Base-by-base conservation (phyloP, 306 rosid species). In the Cyamopsis tetragonoloba region DNA sequence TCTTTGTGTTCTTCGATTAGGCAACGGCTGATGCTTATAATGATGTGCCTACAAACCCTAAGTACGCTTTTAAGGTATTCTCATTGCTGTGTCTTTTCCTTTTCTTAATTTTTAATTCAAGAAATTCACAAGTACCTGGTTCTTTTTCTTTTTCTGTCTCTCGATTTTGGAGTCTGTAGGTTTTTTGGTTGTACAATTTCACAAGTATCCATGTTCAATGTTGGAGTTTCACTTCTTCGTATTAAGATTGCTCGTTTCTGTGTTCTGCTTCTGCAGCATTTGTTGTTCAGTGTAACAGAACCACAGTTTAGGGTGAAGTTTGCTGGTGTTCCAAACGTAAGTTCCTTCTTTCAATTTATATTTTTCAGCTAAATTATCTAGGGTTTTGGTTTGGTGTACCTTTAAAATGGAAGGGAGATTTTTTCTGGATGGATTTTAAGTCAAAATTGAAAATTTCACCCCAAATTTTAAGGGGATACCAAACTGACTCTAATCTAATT, bases 261-360 rank as follows among this genome's bases (percentile, higher is more conserved):
- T 75, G 62, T 71, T 12, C n/a, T n/a, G n/a, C n/a, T 76, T 61
- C 55, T 79, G 79, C 95, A 95, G 99, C 95, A 90, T 84, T 85
- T 95, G 79, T 80, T 95, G 75, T 90, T 88, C 75, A 95, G 96
- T 53, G 96, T 95, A 1, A 88, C 91, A 2, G 96, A 95, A 48
- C 88, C 91, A 6, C 96, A 83, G 67, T 88, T 54, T 53, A 90
- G 84, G 75, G 85, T 57, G 85, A 95, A 90, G 81, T 95, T 96
- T 35, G 86, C 96, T 66, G 99, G 95, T 59, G 91, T 90, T 68
- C 90, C 96, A 22, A 96, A 95, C 56, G 99, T 95, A 82, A 90
- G 99, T 83, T 70, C 72, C 0, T 72, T 50, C 50, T 75, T 68
- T 48, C 53, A 20, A 44, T 18, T 15, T 3, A 15, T 32, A 19